phyloP scores from a whole-genome alignment of 2,329 filamentous ascomycete genomes.

The Aspergillus cejpii region DNA sequence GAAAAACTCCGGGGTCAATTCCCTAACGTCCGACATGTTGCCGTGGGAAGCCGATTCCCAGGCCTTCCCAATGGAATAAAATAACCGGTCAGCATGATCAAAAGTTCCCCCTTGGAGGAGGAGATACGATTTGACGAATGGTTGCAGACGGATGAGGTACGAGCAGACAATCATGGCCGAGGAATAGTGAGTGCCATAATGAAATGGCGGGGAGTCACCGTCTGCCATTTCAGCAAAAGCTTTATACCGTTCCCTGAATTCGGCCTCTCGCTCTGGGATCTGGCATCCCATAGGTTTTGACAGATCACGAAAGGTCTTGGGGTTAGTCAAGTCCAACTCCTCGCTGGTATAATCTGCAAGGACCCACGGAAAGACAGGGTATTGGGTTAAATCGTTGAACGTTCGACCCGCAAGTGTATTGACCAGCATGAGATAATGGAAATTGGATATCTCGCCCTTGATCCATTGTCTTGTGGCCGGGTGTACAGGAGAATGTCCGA shows the following conservation, averaged over 20 bases:
- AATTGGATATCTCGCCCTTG: constrained; percentile 92
- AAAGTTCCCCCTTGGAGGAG: constrained; percentile 92
- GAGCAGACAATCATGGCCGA: constrained; percentile 98
- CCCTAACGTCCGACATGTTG: constrained; percentile 89
- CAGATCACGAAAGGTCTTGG: constrained; percentile 78
- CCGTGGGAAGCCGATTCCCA: constrained; percentile 85
- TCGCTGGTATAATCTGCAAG: constrained; percentile 92
- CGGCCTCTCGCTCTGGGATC: constrained; percentile 63
- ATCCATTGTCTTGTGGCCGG: constrained; percentile 86
- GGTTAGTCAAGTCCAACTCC: constrained; percentile 78
- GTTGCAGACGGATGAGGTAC: constrained; percentile 88
- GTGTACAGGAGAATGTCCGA: constrained; percentile 73
- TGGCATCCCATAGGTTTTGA: constrained; percentile 97
- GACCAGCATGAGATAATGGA: constrained; percentile 96
- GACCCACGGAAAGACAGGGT: constrained; percentile 97
- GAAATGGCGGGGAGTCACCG: constrained; percentile 67
- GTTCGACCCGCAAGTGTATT: constrained; percentile 96
- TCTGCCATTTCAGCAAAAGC: constrained; percentile 89
- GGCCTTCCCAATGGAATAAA: constrained; percentile 84
- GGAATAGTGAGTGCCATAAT: constrained; percentile 97
- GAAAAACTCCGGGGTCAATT: constrained; percentile 95
- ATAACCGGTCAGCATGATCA: constrained; percentile 90
- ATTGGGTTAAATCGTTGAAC: constrained; percentile 97
- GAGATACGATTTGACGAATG: constrained; percentile 93
- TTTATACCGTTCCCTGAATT: constrained; percentile 77